Percentiles rank a stretch among this genome's conserved stretches.
Conservation (phyloP, 1,284 basidiomycete genomes). For the Rhodotorula sp. region DNA sequence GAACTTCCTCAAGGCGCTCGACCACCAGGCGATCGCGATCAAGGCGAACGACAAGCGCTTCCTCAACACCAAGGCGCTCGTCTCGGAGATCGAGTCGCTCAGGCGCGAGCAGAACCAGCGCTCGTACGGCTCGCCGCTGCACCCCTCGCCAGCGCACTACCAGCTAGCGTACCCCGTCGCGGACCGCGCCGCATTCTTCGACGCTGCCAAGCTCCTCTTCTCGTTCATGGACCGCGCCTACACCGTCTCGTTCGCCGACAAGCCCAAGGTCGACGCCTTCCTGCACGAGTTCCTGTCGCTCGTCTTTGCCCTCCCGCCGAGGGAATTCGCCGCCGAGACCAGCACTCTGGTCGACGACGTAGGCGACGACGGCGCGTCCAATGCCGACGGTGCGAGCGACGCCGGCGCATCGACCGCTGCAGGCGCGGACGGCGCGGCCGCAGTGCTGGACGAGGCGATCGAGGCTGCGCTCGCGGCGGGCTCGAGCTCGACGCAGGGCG, state of each 20-base stretch:
- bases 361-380: constrained; percentile 28
- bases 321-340: constrained; percentile 35
- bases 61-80: constrained; percentile 84
- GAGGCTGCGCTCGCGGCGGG: constrained; percentile 17
- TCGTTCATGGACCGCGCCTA: constrained; percentile 81
- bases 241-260: constrained; percentile 72
- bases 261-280: constrained; percentile 80
- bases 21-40: constrained; percentile 93
- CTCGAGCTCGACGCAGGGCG: background rate
- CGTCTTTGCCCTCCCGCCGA: constrained; percentile 39
- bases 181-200: constrained; percentile 79
- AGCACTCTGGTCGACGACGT: constrained; percentile 19
- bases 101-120: constrained; percentile 68
- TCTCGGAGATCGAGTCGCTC: constrained; percentile 80
- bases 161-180: constrained; percentile 80
- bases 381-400: constrained; percentile 65
- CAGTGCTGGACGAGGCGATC: constrained; percentile 18
- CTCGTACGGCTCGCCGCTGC: constrained; percentile 23
- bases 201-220: constrained; percentile 85
- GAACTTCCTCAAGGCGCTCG: constrained; percentile 96
- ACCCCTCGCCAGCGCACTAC: constrained; percentile 52
- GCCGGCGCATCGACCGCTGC: constrained; percentile 54
- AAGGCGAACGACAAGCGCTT: constrained; percentile 96
- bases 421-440: constrained; percentile 46
- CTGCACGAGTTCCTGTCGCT: constrained; percentile 77